A percentile compares a stretch with the other conserved stretches of the same genome.
phyloP scores from a whole-genome alignment of 768 basidiomycete species.

The Phlebiopsis gigantea region DNA sequence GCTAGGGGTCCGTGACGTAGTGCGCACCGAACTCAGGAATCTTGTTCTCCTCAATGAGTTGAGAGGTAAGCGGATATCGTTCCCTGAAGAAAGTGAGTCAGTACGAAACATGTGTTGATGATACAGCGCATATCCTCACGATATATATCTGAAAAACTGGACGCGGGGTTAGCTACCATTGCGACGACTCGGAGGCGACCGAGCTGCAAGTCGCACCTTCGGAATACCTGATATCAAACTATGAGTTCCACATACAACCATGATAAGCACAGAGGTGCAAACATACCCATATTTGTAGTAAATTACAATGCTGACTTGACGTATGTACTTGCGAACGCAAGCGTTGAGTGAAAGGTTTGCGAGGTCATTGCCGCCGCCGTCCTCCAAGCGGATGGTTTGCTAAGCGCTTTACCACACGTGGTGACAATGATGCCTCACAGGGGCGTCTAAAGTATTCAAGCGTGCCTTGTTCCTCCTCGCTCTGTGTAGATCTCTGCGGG shows the following conservation, averaged over 20 bases:
- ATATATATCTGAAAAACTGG: constrained; percentile 96
- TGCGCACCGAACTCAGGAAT: constrained; percentile 92
- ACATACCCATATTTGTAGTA: constrained; percentile 1
- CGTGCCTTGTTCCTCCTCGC: too few species aligned
- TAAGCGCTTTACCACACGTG: neutral
- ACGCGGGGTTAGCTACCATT: constrained; percentile 1
- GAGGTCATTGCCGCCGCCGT: neutral
- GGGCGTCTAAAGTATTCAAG: too few species aligned
- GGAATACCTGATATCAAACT: constrained; percentile 35
- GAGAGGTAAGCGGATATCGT: constrained; percentile 96
- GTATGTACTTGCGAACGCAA: constrained; percentile 3
- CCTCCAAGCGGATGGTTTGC: neutral
- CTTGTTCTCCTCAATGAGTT: constrained; percentile 96
- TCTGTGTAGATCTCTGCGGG: too few species aligned
- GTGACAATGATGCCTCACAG: too few species aligned
- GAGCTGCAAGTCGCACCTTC: constrained; percentile 31
- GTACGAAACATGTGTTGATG: neutral
- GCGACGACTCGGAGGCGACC: neutral
- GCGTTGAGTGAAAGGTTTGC: neutral
- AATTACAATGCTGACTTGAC: neutral
- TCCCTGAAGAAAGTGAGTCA: constrained; percentile 50
- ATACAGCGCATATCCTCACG: constrained; percentile 43
- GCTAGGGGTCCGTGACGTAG: constrained; percentile 6
- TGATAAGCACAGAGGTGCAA: neutral
- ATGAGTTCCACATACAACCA: neutral